Conservation (phyloP, 2,329 filamentous ascomycete species). For the Apiospora aurea region DNA sequence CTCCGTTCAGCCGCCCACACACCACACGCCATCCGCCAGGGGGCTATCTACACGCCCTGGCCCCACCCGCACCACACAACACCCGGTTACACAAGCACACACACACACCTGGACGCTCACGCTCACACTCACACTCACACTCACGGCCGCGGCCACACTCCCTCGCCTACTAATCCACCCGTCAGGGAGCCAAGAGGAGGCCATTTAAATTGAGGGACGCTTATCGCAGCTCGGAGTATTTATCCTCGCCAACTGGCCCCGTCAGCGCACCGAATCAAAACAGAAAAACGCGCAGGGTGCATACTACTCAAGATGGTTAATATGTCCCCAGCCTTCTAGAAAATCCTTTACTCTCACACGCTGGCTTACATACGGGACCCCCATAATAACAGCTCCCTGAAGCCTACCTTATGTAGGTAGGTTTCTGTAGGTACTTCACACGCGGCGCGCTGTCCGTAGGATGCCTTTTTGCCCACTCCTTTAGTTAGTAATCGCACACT, state of each 20-base stretch:
- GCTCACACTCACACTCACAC: background rate
- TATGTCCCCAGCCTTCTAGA: constrained; percentile 22
- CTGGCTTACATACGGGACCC: background rate
- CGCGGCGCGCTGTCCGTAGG: background rate
- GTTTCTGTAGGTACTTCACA: background rate
- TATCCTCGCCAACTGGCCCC: constrained; percentile 35
- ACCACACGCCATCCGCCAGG: constrained; percentile 5
- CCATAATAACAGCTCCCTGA: background rate
- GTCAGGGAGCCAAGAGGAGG: constrained; percentile 30
- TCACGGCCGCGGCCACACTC: constrained; percentile 12
- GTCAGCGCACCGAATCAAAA: constrained; percentile 36
- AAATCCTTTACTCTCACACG: constrained; percentile 20
- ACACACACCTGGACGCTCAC: constrained; percentile 20
- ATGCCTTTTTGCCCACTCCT: background rate
- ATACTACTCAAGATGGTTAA: constrained; percentile 39
- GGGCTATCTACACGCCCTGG: background rate
- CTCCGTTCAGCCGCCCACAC: constrained; percentile 21
- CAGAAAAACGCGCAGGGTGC: constrained; percentile 24
- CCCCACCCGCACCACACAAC: constrained; percentile 8
- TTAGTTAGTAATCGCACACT: constrained; percentile 11
- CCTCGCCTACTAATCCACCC: constrained; percentile 10
- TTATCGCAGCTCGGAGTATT: constrained; percentile 44
- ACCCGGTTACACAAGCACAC: constrained; percentile 25
- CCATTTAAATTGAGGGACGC: constrained; percentile 39
- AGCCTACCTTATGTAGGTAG: background rate